These are phyloP conservation scores for Aspergillus pseudoviridinutans DNA, from an alignment of 2,329 filamentous ascomycete genomes.

Conservation along the genomic window DNA sequence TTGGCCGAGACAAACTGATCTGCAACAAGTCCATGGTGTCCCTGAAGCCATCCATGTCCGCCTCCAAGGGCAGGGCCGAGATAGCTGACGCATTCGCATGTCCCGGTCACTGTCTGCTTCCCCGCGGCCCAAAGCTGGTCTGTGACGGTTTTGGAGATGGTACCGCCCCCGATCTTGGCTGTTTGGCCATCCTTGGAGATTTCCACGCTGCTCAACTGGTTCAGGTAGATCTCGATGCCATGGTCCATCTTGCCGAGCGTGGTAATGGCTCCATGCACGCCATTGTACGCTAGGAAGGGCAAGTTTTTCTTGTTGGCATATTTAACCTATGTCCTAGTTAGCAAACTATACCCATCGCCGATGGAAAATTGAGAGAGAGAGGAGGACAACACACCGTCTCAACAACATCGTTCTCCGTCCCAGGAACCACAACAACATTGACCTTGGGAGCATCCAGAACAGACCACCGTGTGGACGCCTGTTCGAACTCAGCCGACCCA, in stretches of 20 bases:
- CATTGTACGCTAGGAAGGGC: slow-evolving; percentile 53
- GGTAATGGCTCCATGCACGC: slow-evolving; percentile 50
- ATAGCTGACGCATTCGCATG: slow-evolving; percentile 50
- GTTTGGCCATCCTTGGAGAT: slow-evolving; percentile 43
- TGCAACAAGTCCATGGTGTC: slow-evolving; percentile 50
- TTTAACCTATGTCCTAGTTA: slow-evolving; percentile 34
- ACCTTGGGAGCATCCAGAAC: slow-evolving; percentile 40
- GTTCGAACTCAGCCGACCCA: slow-evolving; percentile 37
- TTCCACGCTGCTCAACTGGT: slow-evolving; percentile 37
- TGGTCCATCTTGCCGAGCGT: slow-evolving; percentile 47
- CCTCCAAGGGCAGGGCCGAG: slow-evolving; percentile 54
- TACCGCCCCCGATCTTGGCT: slow-evolving; percentile 49
- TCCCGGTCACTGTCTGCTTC: slow-evolving; percentile 51
- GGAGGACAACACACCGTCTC: slow-evolving; percentile 39
- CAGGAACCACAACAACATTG: slow-evolving; percentile 47
- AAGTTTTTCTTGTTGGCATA: slow-evolving; percentile 46
- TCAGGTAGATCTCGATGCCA: slow-evolving; percentile 51
- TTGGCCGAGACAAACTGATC: slow-evolving; percentile 53
- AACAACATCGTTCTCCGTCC: slow-evolving; percentile 47
- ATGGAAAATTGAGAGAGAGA: background rate
- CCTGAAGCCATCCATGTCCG: slow-evolving; percentile 54
- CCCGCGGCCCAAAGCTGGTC: slow-evolving; percentile 49
- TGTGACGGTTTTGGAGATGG: slow-evolving; percentile 44
- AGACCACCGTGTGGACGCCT: slow-evolving; percentile 46
- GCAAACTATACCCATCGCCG: background rate